Base-by-base conservation (phyloP, 768 basidiomycete species). In the Tremella mesenterica region DNA sequence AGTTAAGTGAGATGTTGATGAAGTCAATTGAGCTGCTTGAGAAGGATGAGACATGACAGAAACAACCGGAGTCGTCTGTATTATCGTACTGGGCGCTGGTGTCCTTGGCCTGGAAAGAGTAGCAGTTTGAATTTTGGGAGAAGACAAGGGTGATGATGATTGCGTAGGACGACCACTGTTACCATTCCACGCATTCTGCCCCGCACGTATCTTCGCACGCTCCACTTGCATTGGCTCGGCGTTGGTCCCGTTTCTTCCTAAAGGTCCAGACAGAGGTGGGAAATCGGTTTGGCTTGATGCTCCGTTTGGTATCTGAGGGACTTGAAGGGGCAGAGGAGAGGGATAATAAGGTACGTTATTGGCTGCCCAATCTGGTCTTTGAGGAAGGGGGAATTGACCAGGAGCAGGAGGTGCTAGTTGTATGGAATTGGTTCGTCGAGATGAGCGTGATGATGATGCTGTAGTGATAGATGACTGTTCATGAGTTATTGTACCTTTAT, bases 261-360 rank as follows among this genome's bases (percentile, higher is more conserved):
- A 41, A 14, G 38, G n/a, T 23, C n/a, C 23, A 12, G 53, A 50
- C n/a, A 67, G 39, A 9, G 65, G 65, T 10, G 65, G 65, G 50
- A 67, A 67, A 31, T 67, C 65, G 6, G 56, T 43, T 9, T 39
- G 23, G 2, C 25, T 31, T 10, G 30, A 45, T 2, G 7, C 8
- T 29, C 14, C 28, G 23, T 27, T 13, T 43, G 8, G 41, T 8
- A 20, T n/a, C 18, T 44, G 51, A 6, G 50, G 29, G 4, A 26
- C 14, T n/a, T n/a, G n/a, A 36, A 50, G 29, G 12, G 63, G 62
- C 23, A 60, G 27, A 14, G 65, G 60, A 25, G 63, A 60, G 9
- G 66, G 66, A 34, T 65, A 61, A 52, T 68, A 68, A 48, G 56
- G 64, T 13, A 68, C 54, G 44, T 68, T 65, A 41, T 65, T 61